A percentile compares a stretch with the other conserved stretches of the same genome.
Conservation (phyloP, 768 basidiomycete species). For the Pleurotus platypus region DNA sequence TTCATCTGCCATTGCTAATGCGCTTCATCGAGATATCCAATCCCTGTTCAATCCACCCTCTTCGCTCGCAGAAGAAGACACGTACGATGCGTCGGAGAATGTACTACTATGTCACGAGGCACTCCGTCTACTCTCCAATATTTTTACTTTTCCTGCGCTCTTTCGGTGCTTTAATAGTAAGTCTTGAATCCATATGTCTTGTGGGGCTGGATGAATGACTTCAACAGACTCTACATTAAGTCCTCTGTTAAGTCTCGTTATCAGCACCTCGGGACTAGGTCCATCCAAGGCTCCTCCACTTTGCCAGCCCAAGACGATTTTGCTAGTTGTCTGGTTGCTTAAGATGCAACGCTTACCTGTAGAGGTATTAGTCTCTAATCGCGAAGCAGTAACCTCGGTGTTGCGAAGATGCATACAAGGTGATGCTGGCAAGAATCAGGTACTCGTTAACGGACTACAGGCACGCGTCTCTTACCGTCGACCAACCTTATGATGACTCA, state of each 20-base stretch:
- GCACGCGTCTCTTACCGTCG: constrained; percentile 12
- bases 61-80: constrained; percentile 1
- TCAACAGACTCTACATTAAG: not conserved
- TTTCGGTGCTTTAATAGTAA: constrained; percentile 46
- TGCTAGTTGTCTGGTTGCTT: constrained; percentile 48
- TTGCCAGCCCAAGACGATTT: constrained; percentile 23
- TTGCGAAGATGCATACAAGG: constrained; percentile 33
- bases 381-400: constrained; percentile 26
- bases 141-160: constrained; percentile 46
- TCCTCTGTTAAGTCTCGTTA: not conserved
- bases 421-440: constrained; percentile 23
- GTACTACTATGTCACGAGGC: constrained; percentile 50
- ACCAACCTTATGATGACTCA: not conserved
- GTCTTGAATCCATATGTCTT: constrained; percentile 15
- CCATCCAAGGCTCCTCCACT: constrained; percentile 4
- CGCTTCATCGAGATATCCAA: constrained; percentile 49
- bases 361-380: constrained; percentile 28
- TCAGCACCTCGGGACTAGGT: not conserved
- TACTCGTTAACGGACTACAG: constrained; percentile 30
- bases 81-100: constrained; percentile 30
- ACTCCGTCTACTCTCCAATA: constrained; percentile 44
- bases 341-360: constrained; percentile 45
- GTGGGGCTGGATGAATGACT: no score
- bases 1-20: constrained; percentile 31
- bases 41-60: constrained; percentile 35